Percentiles rank a stretch among this genome's conserved stretches.
Evolutionary conservation across 768 basidiomycete genomes (phyloP).

Genomic region (Leucocoprinus leucothites): DNA sequence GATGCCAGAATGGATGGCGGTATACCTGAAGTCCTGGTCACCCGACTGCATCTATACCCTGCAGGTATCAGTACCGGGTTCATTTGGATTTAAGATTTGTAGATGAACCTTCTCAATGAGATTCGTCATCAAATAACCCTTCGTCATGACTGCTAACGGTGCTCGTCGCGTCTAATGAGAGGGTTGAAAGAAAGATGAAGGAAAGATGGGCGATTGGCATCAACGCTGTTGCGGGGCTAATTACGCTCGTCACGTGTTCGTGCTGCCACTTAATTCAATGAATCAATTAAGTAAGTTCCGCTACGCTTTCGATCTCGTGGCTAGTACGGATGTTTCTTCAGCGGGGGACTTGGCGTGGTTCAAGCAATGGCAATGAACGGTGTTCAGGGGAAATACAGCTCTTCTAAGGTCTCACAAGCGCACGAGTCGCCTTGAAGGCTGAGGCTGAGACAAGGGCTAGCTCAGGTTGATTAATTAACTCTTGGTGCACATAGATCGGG

Average conservation of each 20-base stretch:
- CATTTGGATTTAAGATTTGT: background rate
- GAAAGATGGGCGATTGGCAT: constrained; percentile 1
- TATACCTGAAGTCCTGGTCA: constrained; percentile 87
- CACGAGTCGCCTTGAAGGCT: no score
- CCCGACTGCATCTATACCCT: constrained; percentile 75
- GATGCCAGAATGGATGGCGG: constrained; percentile 13
- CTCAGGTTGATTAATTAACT: no score
- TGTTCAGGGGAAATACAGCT: no score
- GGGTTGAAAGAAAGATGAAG: background rate
- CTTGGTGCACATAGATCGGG: no score
- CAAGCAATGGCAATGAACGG: no score
- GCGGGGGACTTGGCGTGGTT: no score
- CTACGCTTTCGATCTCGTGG: no score
- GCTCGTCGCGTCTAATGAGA: constrained; percentile 5
- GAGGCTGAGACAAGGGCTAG: no score
- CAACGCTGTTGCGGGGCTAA: background rate
- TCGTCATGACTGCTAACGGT: constrained; percentile 54
- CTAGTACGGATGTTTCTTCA: no score
- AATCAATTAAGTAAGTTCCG: no score
- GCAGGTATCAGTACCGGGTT: constrained; percentile 6
- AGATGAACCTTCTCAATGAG: constrained; percentile 71
- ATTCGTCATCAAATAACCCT: constrained; percentile 81
- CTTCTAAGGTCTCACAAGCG: no score
- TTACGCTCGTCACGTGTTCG: constrained; percentile 8
- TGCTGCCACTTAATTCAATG: background rate